phyloP scores from a whole-genome alignment of 805 yeast species.

The Wickerhamomyces strasburgensis region DNA sequence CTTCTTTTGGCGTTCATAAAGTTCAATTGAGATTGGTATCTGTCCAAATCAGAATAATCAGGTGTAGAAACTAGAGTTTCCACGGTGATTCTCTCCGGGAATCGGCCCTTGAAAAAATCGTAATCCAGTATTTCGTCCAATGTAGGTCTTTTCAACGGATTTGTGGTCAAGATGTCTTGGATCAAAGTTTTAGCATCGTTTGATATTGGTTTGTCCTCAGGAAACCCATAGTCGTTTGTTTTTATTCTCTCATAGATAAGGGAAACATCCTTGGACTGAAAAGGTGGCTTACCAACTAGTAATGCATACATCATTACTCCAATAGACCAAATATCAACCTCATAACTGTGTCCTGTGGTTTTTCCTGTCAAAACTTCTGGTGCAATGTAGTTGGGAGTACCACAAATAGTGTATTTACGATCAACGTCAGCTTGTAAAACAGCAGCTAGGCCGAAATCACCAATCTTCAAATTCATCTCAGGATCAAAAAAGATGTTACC shows the following conservation, averaged over 20 bases:
- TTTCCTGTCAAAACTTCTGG: constrained; percentile 95
- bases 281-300: constrained; percentile 93
- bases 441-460: constrained; percentile 98
- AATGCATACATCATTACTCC: constrained; percentile 96
- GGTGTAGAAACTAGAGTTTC: constrained; percentile 63
- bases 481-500: constrained; percentile 95
- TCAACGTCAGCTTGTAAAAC: constrained; percentile 68
- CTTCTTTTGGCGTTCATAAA: constrained; percentile 59
- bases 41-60: constrained; percentile 47
- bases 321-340: constrained; percentile 96
- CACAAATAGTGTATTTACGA: constrained; percentile 91
- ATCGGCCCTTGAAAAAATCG: constrained; percentile 82
- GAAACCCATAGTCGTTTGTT: constrained; percentile 73
- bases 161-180: constrained; percentile 63
- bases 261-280: constrained; percentile 92
- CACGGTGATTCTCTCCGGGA: constrained; percentile 66
- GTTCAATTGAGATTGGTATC: constrained; percentile 60
- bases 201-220: constrained; percentile 60
- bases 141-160: constrained; percentile 79
- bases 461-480: constrained; percentile 89
- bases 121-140: constrained; percentile 74
- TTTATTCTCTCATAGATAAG: constrained; percentile 90
- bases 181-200: constrained; percentile 71
- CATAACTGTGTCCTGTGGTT: constrained; percentile 83
- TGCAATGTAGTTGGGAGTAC: constrained; percentile 98